Evolutionary conservation across 2,329 filamentous ascomycete species (phyloP).

Genomic region (Colletotrichum liriopes): DNA sequence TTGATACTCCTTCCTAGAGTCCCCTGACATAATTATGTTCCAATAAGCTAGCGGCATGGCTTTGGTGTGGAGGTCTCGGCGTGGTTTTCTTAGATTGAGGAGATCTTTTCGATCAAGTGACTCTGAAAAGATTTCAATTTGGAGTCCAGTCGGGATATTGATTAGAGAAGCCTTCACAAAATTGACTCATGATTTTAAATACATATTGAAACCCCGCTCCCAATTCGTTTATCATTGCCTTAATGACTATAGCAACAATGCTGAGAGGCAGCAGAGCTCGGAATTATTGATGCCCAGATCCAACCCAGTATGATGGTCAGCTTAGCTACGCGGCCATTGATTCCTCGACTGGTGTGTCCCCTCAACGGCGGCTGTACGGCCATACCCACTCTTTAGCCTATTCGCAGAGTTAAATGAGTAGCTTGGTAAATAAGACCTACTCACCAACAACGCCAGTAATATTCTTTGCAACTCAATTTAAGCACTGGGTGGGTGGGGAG

Average conservation of each 20-base stretch:
- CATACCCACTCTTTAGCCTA: neutral
- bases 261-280: neutral
- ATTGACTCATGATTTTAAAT: neutral
- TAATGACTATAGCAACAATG: neutral
- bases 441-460: no score
- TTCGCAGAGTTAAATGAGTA: neutral
- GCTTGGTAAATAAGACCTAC: neutral
- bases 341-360: neutral
- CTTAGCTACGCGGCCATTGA: neutral
- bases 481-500: no score
- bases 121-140: no score
- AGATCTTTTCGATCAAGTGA: no score
- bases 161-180: neutral
- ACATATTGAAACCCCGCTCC: accelerated
- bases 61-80: no score
- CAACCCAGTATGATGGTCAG: neutral
- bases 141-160: no score
- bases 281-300: neutral
- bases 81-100: no score
- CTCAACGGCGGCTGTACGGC: neutral
- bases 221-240: no score
- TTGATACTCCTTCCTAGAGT: no score
- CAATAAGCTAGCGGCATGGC: no score
- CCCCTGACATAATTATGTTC: no score
- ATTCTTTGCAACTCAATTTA: neutral